Percentiles rank a stretch among this genome's conserved stretches.
Conservation (phyloP, 495 filamentous ascomycete genomes). For the Xylaria sp. region DNA sequence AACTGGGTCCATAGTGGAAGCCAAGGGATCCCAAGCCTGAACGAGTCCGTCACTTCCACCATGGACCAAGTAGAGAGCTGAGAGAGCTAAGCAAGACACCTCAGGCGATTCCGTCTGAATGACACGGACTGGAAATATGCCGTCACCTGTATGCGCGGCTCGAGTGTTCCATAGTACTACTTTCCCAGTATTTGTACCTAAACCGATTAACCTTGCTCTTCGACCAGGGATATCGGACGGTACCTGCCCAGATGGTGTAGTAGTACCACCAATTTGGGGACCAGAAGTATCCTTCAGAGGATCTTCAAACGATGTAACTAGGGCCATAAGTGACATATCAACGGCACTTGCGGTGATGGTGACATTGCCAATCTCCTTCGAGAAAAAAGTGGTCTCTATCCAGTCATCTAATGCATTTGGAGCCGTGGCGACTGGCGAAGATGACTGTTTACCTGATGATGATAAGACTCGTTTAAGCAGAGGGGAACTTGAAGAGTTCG, state of each 20-base stretch:
- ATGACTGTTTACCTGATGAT: slow-evolving; percentile 31
- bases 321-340: slow-evolving; percentile 77
- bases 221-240: slow-evolving; percentile 77
- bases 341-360: slow-evolving; percentile 73
- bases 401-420: slow-evolving; percentile 46
- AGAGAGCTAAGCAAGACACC: slow-evolving; percentile 83
- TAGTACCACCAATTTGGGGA: slow-evolving; percentile 28
- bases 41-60: slow-evolving; percentile 95
- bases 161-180: slow-evolving; percentile 89
- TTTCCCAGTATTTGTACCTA: slow-evolving; percentile 79
- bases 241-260: slow-evolving; percentile 39
- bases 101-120: slow-evolving; percentile 93
- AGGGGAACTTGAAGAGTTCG: slow-evolving; percentile 31
- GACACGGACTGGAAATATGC: slow-evolving; percentile 69
- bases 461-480: slow-evolving; percentile 28
- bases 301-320: slow-evolving; percentile 77
- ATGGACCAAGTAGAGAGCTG: slow-evolving; percentile 87
- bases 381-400: slow-evolving; percentile 39
- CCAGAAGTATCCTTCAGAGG: slow-evolving; percentile 54
- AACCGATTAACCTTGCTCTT: slow-evolving; percentile 78
- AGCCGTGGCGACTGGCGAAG: slow-evolving; percentile 15
- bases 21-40: slow-evolving; percentile 94
- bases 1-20: slow-evolving; percentile 78
- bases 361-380: slow-evolving; percentile 40
- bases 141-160: slow-evolving; percentile 57